phyloP scores from a whole-genome alignment of 192 early-diverging fungal genomes.

The Backusella liffmaniae region DNA sequence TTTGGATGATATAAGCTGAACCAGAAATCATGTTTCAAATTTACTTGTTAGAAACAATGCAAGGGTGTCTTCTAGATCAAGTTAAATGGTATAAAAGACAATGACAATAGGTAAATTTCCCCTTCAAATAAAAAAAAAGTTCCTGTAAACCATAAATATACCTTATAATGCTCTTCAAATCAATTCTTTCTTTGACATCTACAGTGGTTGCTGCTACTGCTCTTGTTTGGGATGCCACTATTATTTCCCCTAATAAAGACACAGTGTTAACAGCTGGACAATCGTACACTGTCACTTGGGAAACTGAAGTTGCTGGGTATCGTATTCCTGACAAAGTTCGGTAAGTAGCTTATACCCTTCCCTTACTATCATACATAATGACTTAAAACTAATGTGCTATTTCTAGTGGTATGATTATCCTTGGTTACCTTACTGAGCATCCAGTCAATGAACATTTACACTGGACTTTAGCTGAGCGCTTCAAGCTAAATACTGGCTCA shows the following conservation, averaged over 20 bases:
- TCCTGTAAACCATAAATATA: not conserved
- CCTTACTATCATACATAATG: not conserved
- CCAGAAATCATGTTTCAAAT: not conserved
- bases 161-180: not conserved
- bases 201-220: not conserved
- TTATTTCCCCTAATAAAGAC: not conserved
- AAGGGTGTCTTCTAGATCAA: not conserved
- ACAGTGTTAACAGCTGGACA: constrained; percentile 11
- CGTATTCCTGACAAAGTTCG: constrained; percentile 8
- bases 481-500: constrained; percentile 12
- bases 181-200: not conserved
- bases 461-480: constrained; percentile 15
- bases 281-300: constrained; percentile 15
- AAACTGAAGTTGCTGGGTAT: not conserved
- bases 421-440: constrained; percentile 16
- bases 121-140: not conserved
- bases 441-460: constrained; percentile 20
- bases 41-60: not conserved
- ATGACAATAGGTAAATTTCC: not conserved
- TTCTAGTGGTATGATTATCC: constrained; percentile 15
- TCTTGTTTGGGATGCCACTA: constrained; percentile 8
- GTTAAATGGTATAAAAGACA: not conserved
- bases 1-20: not conserved
- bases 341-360: not conserved
- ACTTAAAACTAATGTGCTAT: not conserved